Conservation (phyloP, 192 early-diverging fungal genomes). For the Coemansia sp. region DNA sequence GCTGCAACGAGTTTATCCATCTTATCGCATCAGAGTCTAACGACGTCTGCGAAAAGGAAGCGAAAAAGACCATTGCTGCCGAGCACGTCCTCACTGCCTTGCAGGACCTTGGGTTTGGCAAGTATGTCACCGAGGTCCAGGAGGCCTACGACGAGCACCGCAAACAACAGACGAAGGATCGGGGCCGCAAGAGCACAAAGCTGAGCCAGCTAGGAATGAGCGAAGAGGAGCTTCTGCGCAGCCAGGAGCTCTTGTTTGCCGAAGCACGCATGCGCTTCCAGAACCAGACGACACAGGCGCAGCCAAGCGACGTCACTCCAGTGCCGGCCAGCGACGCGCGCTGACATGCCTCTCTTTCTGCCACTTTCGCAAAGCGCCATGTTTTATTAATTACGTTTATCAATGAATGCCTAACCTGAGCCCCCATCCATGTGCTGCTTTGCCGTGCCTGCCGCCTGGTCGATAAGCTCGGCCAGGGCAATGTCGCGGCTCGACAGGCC, state of each 20-base stretch:
- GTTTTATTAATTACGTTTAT: not conserved
- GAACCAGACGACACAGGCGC: conserved; percentile 38
- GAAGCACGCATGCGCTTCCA: conserved; percentile 76
- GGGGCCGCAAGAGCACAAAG: conserved; percentile 73
- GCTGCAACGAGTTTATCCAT: conserved; percentile 96
- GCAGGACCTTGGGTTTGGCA: conserved; percentile 87
- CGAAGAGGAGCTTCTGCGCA: conserved; percentile 77
- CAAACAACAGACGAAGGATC: conserved; percentile 74
- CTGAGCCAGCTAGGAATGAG: conserved; percentile 79
- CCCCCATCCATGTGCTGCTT: conserved; percentile 16
- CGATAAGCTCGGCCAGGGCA: conserved; percentile 70
- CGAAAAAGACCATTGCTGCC: conserved; percentile 95
- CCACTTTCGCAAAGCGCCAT: not conserved
- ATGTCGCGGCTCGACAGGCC: conserved; percentile 78
- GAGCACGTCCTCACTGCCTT: conserved; percentile 92
- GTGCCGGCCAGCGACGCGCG: conserved; percentile 6
- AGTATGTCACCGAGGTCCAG: conserved; percentile 83
- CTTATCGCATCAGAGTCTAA: conserved; percentile 92
- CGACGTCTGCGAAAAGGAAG: conserved; percentile 93
- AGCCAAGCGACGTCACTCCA: conserved; percentile 16
- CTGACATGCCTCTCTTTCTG: not conserved
- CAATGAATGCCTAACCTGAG: not conserved
- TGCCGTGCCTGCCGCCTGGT: conserved; percentile 43
- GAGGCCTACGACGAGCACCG: conserved; percentile 88
- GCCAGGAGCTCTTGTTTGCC: conserved; percentile 88